Evolutionary conservation across 345 rosid genomes (phyloP).

Genomic region (Arabidopsis thaliana): DNA sequence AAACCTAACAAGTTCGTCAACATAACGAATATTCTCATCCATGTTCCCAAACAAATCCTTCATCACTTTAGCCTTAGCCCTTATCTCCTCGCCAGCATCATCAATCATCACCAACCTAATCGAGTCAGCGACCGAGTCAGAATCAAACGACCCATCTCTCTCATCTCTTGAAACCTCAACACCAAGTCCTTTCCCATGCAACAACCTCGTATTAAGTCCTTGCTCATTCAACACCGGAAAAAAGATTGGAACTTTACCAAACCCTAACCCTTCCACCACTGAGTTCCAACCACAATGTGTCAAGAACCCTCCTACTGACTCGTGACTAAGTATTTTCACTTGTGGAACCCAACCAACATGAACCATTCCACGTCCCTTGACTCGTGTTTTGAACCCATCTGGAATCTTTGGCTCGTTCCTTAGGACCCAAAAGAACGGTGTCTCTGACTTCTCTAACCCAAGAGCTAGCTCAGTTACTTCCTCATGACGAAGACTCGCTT

Average conservation of each 20-base stretch:
- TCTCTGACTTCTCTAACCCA: slow-evolving; percentile 54
- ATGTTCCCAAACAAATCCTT: slow-evolving; percentile 38
- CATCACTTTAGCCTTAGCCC: slow-evolving; percentile 40
- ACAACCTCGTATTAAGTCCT: slow-evolving; percentile 52
- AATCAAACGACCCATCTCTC: slow-evolving; percentile 50
- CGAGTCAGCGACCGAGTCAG: slow-evolving; percentile 50
- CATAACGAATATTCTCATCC: slow-evolving; percentile 25
- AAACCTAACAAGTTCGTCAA: slow-evolving; percentile 33
- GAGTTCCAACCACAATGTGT: slow-evolving; percentile 60
- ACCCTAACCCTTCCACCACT: slow-evolving; percentile 50
- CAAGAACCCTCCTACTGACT: slow-evolving; percentile 52
- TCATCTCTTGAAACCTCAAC: slow-evolving; percentile 48
- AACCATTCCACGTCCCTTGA: slow-evolving; percentile 42
- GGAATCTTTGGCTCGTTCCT: slow-evolving; percentile 45
- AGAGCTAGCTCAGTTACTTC: slow-evolving; percentile 50
- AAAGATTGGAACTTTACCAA: slow-evolving; percentile 46
- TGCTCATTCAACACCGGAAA: slow-evolving; percentile 53
- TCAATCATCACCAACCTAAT: slow-evolving; percentile 46
- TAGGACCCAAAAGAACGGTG: slow-evolving; percentile 59
- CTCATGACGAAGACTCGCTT: slow-evolving; percentile 41
- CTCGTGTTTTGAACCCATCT: slow-evolving; percentile 45
- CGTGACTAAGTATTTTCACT: slow-evolving; percentile 47
- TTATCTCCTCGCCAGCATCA: slow-evolving; percentile 38
- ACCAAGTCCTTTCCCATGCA: slow-evolving; percentile 50
- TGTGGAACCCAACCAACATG: slow-evolving; percentile 52